Percentiles rank a stretch among this genome's conserved stretches.
These are phyloP conservation scores for Populus hybrid DNA, from an alignment of 441 rosid species.

Conservation along the genomic window DNA sequence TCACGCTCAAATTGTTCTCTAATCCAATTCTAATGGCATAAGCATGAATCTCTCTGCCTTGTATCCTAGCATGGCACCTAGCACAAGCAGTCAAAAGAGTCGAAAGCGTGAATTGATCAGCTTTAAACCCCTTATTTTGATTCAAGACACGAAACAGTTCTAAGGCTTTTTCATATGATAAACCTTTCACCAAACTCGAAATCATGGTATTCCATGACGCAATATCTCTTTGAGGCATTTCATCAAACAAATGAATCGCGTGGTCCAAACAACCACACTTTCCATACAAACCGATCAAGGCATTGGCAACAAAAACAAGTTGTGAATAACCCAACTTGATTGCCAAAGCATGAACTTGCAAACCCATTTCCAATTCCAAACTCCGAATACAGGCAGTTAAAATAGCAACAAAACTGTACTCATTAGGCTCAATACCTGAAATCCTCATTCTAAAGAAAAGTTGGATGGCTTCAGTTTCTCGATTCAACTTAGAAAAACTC, in stretches of 20 bases:
- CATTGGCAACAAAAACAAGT: conserved; percentile 52
- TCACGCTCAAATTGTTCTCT: conserved; percentile 51
- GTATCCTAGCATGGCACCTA: conserved; percentile 30
- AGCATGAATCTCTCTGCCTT: conserved; percentile 69
- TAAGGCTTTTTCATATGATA: conserved; percentile 40
- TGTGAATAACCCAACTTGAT: conserved; percentile 47
- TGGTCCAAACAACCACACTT: conserved; percentile 38
- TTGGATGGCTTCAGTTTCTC: conserved; percentile 46
- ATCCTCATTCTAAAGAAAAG: conserved; percentile 62
- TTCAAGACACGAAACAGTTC: conserved; percentile 43
- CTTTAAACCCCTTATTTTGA: conserved; percentile 30
- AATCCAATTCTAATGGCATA: conserved; percentile 56
- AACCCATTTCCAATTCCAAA: conserved; percentile 50
- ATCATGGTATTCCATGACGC: conserved; percentile 75
- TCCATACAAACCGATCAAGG: conserved; percentile 58
- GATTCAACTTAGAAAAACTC: conserved; percentile 47
- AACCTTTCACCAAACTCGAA: conserved; percentile 52
- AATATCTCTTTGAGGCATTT: conserved; percentile 60
- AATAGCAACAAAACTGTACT: conserved; percentile 63
- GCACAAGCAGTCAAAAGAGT: conserved; percentile 60
- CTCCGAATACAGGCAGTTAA: conserved; percentile 63
- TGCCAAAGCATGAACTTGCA: conserved; percentile 65
- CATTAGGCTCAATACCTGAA: conserved; percentile 60
- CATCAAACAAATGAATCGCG: conserved; percentile 55
- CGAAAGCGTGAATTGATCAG: conserved; percentile 58